Evolutionary conservation across 768 basidiomycete species (phyloP).

Genomic region (Russula olivacea): DNA sequence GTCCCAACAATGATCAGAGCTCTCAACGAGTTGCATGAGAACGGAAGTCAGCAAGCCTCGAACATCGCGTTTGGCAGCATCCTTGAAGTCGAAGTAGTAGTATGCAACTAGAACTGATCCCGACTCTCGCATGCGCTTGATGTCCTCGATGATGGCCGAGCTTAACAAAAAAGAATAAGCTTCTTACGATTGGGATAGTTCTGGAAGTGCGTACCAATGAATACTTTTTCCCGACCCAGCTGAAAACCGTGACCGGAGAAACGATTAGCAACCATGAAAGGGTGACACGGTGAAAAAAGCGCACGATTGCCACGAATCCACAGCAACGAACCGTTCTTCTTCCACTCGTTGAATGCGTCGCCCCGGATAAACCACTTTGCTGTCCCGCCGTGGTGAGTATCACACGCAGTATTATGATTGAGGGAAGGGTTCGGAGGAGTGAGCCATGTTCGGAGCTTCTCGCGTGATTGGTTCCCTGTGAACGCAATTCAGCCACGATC

Average conservation of each 20-base stretch:
- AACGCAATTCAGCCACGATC: not conserved
- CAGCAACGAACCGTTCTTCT: not conserved
- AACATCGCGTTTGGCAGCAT: not conserved
- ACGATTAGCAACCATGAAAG: not conserved
- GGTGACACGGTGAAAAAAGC: not conserved
- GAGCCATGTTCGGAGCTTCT: not conserved
- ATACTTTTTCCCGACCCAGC: slow-evolving; percentile 2
- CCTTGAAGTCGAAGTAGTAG: not conserved
- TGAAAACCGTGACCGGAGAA: not conserved
- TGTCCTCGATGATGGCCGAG: not conserved
- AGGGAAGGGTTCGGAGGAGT: slow-evolving; percentile 10
- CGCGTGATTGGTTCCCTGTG: not conserved
- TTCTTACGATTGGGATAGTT: no score
- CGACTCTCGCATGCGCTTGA: not conserved
- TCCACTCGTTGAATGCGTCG: not conserved
- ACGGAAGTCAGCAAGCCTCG: not conserved
- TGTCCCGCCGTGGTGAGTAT: not conserved
- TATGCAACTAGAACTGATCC: not conserved
- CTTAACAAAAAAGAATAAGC: not conserved
- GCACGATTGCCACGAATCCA: slow-evolving; percentile 10
- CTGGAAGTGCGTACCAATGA: not conserved
- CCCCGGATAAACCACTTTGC: slow-evolving; percentile 2
- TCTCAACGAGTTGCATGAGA: not conserved
- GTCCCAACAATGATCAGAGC: not conserved
- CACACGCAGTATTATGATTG: slow-evolving; percentile 7